Percentiles rank a stretch among this genome's conserved stretches.
Evolutionary conservation across 1,139 yeast species (phyloP).

Genomic region (Nakaseomyces uthaithaninus): DNA sequence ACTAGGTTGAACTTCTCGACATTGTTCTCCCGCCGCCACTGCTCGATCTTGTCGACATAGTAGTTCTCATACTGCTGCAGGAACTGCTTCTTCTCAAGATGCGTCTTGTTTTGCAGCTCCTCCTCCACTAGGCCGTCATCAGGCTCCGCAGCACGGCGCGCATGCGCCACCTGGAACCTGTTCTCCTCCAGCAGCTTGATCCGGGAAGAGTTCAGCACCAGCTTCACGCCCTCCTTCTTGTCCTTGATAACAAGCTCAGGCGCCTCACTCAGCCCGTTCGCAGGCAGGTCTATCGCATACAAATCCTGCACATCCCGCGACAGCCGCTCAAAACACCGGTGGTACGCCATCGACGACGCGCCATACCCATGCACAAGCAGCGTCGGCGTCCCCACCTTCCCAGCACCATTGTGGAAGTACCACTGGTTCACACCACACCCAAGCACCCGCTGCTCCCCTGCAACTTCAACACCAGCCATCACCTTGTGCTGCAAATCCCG

Average conservation of each 20-base stretch:
- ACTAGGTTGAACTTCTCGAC: conserved; percentile 58
- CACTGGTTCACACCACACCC: conserved; percentile 22
- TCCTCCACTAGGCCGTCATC: conserved; percentile 33
- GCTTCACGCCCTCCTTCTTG: conserved; percentile 15
- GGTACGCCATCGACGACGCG: conserved; percentile 80
- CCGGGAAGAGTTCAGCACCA: conserved; percentile 8
- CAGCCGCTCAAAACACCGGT: conserved; percentile 57
- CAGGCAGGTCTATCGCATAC: conserved; percentile 75
- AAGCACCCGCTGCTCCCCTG: conserved; percentile 11
- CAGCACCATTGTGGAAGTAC: conserved; percentile 21
- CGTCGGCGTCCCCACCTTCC: conserved; percentile 28
- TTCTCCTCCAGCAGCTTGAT: conserved; percentile 7
- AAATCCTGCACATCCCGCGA: conserved; percentile 41
- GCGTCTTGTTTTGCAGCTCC: conserved; percentile 3
- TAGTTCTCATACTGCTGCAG: conserved; percentile 50
- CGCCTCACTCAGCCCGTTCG: conserved; percentile 50
- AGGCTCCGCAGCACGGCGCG: not conserved
- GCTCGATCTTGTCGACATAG: conserved; percentile 75
- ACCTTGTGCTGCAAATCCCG: conserved; percentile 16
- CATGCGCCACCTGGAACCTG: conserved; percentile 12
- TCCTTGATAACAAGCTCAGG: conserved; percentile 17
- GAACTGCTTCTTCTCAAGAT: conserved; percentile 7
- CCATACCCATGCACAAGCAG: conserved; percentile 89
- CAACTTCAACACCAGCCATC: conserved; percentile 15
- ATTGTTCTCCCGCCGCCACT: conserved; percentile 60